Conservation (phyloP, 2,329 filamentous ascomycete species). For the Thermothelomyces thermophilus region DNA sequence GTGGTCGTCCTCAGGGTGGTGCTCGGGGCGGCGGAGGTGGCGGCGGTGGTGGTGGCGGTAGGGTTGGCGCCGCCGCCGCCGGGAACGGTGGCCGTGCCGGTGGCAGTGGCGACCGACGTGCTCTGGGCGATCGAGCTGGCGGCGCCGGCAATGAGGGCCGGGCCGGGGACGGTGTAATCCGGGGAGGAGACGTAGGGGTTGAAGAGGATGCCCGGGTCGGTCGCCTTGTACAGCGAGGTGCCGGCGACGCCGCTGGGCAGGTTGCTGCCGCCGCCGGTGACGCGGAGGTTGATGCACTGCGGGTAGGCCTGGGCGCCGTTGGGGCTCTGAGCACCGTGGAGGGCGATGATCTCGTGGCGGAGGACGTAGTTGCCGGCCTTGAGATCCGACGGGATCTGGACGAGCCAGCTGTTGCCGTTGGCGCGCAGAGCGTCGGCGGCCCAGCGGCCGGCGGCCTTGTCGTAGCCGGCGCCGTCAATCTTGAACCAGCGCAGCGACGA, state of each 20-base stretch:
- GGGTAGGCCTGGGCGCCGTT: conserved; percentile 43
- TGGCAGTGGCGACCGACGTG: conserved; percentile 18
- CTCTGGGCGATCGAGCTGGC: conserved; percentile 19
- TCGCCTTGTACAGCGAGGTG: conserved; percentile 22
- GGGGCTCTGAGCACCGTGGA: conserved; percentile 35
- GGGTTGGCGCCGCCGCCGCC: conserved; percentile 12
- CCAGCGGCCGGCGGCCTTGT: conserved; percentile 42
- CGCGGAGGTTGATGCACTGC: conserved; percentile 41
- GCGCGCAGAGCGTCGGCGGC: conserved; percentile 43
- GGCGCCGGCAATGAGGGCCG: conserved; percentile 23
- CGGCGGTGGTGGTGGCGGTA: not conserved
- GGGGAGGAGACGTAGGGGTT: conserved; percentile 20
- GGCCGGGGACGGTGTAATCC: conserved; percentile 26
- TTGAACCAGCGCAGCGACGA: conserved; percentile 54
- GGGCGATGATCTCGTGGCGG: conserved; percentile 43
- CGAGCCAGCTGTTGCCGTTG: conserved; percentile 38
- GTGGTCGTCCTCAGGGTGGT: conserved; percentile 10
- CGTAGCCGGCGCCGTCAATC: conserved; percentile 51
- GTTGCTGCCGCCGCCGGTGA: conserved; percentile 32
- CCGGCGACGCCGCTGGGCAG: conserved; percentile 25
- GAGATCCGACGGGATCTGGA: conserved; percentile 36
- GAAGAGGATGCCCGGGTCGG: conserved; percentile 25
- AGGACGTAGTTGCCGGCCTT: conserved; percentile 38
- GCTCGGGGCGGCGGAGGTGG: conserved; percentile 1
- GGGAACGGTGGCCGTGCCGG: conserved; percentile 18